Conservation (phyloP, 257 asterid species). For the Nicotiana knightiana region DNA sequence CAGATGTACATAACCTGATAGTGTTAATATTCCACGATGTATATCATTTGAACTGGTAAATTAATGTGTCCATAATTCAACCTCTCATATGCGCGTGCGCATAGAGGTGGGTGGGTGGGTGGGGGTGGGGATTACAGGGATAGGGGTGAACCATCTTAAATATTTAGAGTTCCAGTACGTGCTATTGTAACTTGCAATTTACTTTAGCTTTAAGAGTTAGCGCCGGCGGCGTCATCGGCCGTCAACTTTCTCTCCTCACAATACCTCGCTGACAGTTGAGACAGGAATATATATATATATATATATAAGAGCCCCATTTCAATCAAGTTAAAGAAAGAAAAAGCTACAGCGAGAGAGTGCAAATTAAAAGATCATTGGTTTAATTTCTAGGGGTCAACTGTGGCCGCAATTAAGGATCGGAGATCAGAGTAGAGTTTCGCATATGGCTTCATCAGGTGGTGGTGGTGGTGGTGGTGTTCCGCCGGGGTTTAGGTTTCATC, state of each 20-base stretch:
- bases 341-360: background rate
- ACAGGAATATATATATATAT: background rate
- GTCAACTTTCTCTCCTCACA: slow-evolving; percentile 54
- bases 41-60: too few species aligned
- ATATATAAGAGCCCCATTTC: background rate
- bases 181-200: slow-evolving; percentile 25
- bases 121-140: too few species aligned
- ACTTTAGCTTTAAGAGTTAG: slow-evolving; percentile 64
- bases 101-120: too few species aligned
- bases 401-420: background rate
- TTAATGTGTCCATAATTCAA: too few species aligned
- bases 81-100: too few species aligned
- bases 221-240: slow-evolving; percentile 87
- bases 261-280: slow-evolving; percentile 26
- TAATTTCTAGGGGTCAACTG: background rate
- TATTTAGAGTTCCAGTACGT: background rate
- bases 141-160: background rate
- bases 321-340: slow-evolving; percentile 1
- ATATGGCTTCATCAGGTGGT: slow-evolving; percentile 48
- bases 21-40: too few species aligned
- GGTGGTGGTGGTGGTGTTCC: slow-evolving; percentile 83
- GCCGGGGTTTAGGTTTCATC: slow-evolving; percentile 89
- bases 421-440: background rate
- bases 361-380: background rate
- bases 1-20: too few species aligned